Percentiles rank a stretch among this genome's conserved stretches.
Conservation (phyloP, 805 yeast genomes). For the Starmerella roubikii region DNA sequence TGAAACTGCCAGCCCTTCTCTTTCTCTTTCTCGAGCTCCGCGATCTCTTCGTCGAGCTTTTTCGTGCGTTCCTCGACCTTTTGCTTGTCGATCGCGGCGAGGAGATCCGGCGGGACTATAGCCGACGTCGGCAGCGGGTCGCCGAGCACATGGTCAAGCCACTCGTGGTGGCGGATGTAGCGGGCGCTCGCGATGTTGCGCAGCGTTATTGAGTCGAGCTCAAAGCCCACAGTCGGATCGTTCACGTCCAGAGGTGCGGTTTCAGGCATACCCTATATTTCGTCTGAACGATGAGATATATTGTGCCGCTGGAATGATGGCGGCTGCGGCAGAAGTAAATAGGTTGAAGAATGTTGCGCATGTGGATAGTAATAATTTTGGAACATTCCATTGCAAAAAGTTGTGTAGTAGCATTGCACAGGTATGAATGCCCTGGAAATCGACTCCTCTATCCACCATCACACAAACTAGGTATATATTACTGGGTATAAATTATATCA, state of each 20-base stretch:
- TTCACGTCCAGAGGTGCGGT: constrained; percentile 17
- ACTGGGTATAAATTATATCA: too few relatives aligned
- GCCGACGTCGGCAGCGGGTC: constrained; percentile 24
- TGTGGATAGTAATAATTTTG: too few relatives aligned
- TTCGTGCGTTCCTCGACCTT: constrained; percentile 17
- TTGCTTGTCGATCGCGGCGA: constrained; percentile 1
- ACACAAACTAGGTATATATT: too few relatives aligned
- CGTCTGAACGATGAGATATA: too few relatives aligned
- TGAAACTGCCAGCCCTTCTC: constrained; percentile 15
- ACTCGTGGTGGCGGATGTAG: constrained; percentile 32
- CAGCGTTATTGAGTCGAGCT: constrained; percentile 30
- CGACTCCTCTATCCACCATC: too few relatives aligned
- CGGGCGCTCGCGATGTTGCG: constrained; percentile 32
- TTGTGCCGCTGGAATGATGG: too few relatives aligned
- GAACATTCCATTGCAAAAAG: too few relatives aligned
- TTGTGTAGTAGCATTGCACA: too few relatives aligned
- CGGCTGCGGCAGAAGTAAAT: too few relatives aligned
- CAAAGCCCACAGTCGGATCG: constrained; percentile 28
- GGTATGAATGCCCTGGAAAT: too few relatives aligned
- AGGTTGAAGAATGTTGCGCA: too few relatives aligned
- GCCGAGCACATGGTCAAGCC: constrained; percentile 32
- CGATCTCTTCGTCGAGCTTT: constrained; percentile 19
- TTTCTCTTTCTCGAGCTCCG: constrained; percentile 19
- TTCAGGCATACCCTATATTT: constrained; percentile 19
- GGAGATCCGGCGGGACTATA: constrained; percentile 18